Evolutionary conservation across 2,329 filamentous ascomycete species (phyloP).

Genomic region (Talaromyces rugulosus): DNA sequence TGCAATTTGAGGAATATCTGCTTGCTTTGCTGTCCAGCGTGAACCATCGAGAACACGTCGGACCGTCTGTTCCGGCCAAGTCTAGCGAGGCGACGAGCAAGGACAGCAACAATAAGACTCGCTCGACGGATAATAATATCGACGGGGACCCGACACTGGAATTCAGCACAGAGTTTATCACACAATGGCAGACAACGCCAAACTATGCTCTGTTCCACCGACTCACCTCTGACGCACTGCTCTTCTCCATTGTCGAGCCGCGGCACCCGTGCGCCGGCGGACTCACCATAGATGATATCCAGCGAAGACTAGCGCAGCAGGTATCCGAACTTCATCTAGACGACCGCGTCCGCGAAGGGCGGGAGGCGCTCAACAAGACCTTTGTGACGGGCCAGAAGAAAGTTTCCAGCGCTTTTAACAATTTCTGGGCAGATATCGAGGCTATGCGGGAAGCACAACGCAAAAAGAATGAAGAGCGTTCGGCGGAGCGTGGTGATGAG

Average conservation of each 20-base stretch:
- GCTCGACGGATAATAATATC: constrained; percentile 50
- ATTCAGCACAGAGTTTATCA: constrained; percentile 78
- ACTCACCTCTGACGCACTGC: constrained; percentile 69
- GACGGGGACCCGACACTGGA: constrained; percentile 83
- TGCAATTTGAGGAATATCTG: constrained; percentile 96
- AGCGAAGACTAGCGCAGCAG: constrained; percentile 82
- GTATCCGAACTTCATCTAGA: constrained; percentile 92
- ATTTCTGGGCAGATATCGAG: constrained; percentile 87
- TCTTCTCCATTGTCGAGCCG: constrained; percentile 93
- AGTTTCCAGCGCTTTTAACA: constrained; percentile 81
- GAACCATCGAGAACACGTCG: constrained; percentile 85
- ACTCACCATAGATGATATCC: constrained; percentile 89
- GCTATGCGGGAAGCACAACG: constrained; percentile 69
- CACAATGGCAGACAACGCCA: constrained; percentile 81
- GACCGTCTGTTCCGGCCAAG: constrained; percentile 51
- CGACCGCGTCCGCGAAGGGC: constrained; percentile 77
- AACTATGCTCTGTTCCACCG: constrained; percentile 87
- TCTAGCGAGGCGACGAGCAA: constrained; percentile 32
- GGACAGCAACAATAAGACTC: constrained; percentile 49
- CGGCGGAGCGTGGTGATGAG: constrained; percentile 27
- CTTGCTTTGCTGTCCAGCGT: constrained; percentile 81
- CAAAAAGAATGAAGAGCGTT: constrained; percentile 40
- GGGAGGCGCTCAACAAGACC: constrained; percentile 82
- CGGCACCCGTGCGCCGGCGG: constrained; percentile 90
- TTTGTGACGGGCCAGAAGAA: constrained; percentile 84